Percentiles rank a stretch among this genome's conserved stretches.
phyloP scores from a whole-genome alignment of 2,329 filamentous ascomycete species.

The Aspergillus sp. region DNA sequence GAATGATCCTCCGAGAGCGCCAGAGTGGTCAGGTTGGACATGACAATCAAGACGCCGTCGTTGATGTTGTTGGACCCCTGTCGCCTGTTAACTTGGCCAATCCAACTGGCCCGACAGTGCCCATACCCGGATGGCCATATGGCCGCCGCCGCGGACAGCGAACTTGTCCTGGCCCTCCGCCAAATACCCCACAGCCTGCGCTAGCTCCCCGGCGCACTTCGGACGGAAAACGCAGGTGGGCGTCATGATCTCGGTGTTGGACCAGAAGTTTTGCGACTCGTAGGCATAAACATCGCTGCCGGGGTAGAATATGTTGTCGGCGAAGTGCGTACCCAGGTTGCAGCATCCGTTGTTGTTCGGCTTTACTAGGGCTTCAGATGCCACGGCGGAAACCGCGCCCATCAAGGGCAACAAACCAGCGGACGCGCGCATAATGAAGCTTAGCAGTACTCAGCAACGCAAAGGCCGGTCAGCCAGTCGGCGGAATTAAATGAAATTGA shows the following conservation, averaged over 20 bases:
- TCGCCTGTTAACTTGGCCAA: neutral
- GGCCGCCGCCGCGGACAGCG: constrained; percentile 25
- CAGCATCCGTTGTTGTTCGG: no score
- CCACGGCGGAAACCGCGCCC: no score
- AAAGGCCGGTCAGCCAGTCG: no score
- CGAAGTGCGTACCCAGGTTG: constrained; percentile 8
- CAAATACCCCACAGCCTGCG: constrained; percentile 13
- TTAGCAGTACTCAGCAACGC: no score
- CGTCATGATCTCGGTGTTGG: constrained; percentile 25
- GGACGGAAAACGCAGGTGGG: constrained; percentile 28
- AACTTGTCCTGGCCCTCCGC: constrained; percentile 16
- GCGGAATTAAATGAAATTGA: no score
- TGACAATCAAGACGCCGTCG: constrained; percentile 25
- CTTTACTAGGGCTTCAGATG: no score
- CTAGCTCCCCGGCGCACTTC: constrained; percentile 16
- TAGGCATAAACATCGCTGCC: constrained; percentile 19
- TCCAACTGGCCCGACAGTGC: neutral
- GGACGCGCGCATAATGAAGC: no score
- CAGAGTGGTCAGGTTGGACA: constrained; percentile 21
- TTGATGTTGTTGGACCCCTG: constrained; percentile 27
- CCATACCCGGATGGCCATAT: constrained; percentile 24
- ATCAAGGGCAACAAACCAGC: no score
- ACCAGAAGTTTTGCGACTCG: constrained; percentile 26
- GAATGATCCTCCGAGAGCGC: constrained; percentile 19
- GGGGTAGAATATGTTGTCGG: constrained; percentile 14